phyloP scores from a whole-genome alignment of 805 yeast genomes.

The Diddensiella santjacobensis region DNA sequence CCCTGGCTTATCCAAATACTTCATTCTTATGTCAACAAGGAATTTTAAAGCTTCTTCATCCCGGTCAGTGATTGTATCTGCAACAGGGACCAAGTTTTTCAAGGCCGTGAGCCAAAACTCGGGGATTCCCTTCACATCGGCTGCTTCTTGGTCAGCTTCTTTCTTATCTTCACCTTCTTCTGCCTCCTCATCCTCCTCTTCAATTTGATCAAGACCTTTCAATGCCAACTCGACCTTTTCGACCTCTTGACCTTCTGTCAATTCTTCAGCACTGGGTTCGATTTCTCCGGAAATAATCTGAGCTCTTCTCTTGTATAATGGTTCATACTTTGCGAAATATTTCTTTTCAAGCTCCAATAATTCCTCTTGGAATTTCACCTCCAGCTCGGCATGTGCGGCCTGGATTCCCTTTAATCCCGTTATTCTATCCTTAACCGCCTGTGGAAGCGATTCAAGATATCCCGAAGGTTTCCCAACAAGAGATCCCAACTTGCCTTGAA shows the following conservation, averaged over 20 bases:
- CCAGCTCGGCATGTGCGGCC: constrained; percentile 72
- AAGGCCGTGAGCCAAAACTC: constrained; percentile 95
- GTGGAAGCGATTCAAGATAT: constrained; percentile 74
- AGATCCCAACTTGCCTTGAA: constrained; percentile 81
- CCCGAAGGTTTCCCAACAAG: constrained; percentile 86
- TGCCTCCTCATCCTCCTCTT: constrained; percentile 41
- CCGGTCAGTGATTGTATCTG: constrained; percentile 83
- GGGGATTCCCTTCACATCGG: constrained; percentile 70
- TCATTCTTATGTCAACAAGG: constrained; percentile 68
- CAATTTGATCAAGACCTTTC: constrained; percentile 42
- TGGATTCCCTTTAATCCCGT: constrained; percentile 80
- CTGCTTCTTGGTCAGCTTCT: constrained; percentile 43
- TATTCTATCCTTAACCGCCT: constrained; percentile 67
- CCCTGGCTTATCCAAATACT: constrained; percentile 79
- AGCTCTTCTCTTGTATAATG: constrained; percentile 70
- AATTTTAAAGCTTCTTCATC: constrained; percentile 77
- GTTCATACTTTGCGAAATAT: constrained; percentile 66
- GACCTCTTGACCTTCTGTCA: constrained; percentile 71
- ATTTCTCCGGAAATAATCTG: constrained; percentile 64
- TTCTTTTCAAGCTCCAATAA: constrained; percentile 80
- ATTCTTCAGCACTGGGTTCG: constrained; percentile 77
- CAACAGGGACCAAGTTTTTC: constrained; percentile 75
- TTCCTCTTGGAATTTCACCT: constrained; percentile 88
- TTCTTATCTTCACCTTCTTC: constrained; percentile 35
- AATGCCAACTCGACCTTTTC: constrained; percentile 51